phyloP scores from a whole-genome alignment of 78 protist genomes.

The Blattamonas nauphoetae region DNA sequence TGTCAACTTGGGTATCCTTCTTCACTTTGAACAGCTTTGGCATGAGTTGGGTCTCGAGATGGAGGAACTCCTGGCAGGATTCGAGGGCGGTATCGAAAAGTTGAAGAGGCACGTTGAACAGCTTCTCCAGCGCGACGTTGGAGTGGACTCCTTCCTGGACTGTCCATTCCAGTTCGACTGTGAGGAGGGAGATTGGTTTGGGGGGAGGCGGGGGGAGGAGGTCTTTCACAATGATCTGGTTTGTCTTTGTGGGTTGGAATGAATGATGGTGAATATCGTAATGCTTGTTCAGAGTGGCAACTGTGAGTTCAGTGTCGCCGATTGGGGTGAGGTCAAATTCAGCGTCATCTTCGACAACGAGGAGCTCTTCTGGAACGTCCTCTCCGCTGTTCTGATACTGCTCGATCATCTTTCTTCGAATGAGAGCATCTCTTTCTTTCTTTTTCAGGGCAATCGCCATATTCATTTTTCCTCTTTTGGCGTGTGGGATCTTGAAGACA shows the following conservation, averaged over 20 bases:
- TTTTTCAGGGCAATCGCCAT: neutral
- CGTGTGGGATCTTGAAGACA: neutral
- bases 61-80: constrained; percentile 28
- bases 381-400: neutral
- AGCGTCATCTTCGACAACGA: too few species aligned
- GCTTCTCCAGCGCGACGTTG: neutral
- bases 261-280: too few species aligned
- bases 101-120: neutral
- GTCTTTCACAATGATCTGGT: neutral
- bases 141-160: constrained; percentile 5
- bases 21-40: constrained; percentile 23
- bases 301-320: neutral
- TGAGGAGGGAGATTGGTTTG: constrained; percentile 37
- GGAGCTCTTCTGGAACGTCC: too few species aligned
- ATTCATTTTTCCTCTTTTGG: neutral
- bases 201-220: neutral
- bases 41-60: constrained; percentile 54
- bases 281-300: neutral
- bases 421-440: neutral
- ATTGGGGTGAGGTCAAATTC: too few species aligned
- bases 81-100: constrained; percentile 30
- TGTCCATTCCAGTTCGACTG: constrained; percentile 28
- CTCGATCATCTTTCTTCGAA: neutral
- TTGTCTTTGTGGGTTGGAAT: neutral
- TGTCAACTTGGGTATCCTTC: neutral